Evolutionary conservation across 495 filamentous ascomycete species (phyloP).

Genomic region (Penicillium waksmanii): DNA sequence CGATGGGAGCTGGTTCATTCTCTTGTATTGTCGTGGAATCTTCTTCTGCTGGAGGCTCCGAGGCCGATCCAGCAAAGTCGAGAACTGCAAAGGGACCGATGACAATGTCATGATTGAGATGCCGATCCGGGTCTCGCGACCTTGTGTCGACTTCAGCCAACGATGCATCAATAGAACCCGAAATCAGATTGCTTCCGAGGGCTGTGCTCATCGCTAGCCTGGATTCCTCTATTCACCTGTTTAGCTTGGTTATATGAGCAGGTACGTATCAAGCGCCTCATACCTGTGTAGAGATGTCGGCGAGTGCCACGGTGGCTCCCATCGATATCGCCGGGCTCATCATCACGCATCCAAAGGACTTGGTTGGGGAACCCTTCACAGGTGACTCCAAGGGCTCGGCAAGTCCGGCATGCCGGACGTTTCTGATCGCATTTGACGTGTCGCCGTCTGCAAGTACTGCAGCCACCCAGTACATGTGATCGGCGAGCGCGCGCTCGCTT

Average conservation of each 20-base stretch:
- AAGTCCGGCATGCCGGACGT: constrained; percentile 38
- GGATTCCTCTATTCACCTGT: constrained; percentile 27
- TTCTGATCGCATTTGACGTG: constrained; percentile 48
- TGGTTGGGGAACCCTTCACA: constrained; percentile 40
- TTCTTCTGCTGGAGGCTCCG: not conserved
- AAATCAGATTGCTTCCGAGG: constrained; percentile 27
- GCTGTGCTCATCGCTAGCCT: constrained; percentile 39
- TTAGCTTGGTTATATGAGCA: not conserved
- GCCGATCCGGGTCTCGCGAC: constrained; percentile 27
- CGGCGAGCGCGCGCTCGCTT: constrained; percentile 30
- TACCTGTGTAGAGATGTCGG: constrained; percentile 41
- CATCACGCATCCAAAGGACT: constrained; percentile 34
- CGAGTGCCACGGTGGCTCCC: constrained; percentile 26
- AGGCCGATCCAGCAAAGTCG: constrained; percentile 20
- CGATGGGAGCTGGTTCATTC: not conserved
- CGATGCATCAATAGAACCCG: constrained; percentile 38
- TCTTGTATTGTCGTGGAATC: not conserved
- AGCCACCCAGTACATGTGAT: constrained; percentile 37
- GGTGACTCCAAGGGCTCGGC: constrained; percentile 28
- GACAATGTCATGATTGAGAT: constrained; percentile 28
- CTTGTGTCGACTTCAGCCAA: constrained; percentile 36
- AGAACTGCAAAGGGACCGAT: constrained; percentile 40
- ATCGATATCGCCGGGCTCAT: constrained; percentile 17
- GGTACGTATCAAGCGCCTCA: not conserved
- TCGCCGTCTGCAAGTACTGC: constrained; percentile 41